Evolutionary conservation across 2,329 filamentous ascomycete species (phyloP), one percentile per base, ranked within the genome.

Genomic region (Exophiala lecanii-corni): DNA sequence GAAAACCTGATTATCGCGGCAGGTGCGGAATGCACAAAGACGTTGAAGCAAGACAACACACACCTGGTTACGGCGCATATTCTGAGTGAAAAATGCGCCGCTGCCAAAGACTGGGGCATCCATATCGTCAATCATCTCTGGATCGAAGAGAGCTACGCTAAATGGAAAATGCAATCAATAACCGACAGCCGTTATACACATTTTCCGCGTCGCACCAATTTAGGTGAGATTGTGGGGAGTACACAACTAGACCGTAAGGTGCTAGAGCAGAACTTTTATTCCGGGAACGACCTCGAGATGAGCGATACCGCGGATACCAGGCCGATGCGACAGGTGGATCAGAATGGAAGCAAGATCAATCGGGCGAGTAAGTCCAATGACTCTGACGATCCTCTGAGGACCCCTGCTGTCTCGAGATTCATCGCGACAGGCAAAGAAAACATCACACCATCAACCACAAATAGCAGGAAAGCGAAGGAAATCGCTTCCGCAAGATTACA

Each of bases 71-170:
- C 91, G 0, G 92, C 92, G 3, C 85, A 94, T 56, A 81, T 83
- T 45, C 80, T 81, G 43, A 94, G 91, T 59, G 92, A 97, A 60
- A 98, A 98, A 65, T 96, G 86, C 62, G 82, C 84, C 26, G 92
- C 92, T 1, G 92, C 92, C 0, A 78, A 80, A 49, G 92, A 97
- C 66, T 98, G 92, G 92, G 84, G 84, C 40, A 82, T 97, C 41
- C 72, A 88, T 43, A 84, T 95, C 56, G 72, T 95, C 56, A 98
- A 97, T 62, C 92, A 98, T 61, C 74, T 98, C 1, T 98, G 92
- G 92, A 76, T 98, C 34, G 92, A 98, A 64, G 92, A 98, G 60
- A 94, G 89, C 64, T 98, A 97, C 60, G 88, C 91, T 2, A 88
- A 85, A 61, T 95, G 89, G 69, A 76, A 85, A 58, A 70, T 84